These are phyloP conservation scores for Glycine tomentella DNA, from an alignment of 306 rosid species.

Conservation along the genomic window DNA sequence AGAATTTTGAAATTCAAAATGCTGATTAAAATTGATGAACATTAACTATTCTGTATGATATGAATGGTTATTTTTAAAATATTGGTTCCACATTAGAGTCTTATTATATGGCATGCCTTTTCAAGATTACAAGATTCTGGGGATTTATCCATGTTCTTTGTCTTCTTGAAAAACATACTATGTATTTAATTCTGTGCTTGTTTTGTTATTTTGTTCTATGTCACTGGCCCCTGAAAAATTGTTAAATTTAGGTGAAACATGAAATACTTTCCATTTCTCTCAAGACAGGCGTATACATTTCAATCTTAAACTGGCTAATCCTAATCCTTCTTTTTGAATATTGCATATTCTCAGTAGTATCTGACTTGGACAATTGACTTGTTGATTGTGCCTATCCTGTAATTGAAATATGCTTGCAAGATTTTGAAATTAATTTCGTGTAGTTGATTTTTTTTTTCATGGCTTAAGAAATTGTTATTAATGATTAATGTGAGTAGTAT, in stretches of 20 bases:
- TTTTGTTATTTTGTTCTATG: constrained; percentile 1
- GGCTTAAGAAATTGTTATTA: background rate
- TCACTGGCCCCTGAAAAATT: background rate
- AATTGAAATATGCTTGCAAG: constrained; percentile 9
- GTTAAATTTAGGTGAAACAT: background rate
- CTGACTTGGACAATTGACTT: constrained; percentile 19
- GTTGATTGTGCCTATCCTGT: background rate
- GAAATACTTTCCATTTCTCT: background rate
- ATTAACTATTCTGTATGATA: background rate
- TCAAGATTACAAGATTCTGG: constrained; percentile 1
- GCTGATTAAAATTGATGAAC: constrained; percentile 17
- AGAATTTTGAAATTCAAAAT: background rate
- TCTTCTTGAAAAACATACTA: background rate
- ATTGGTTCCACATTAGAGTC: constrained; percentile 21
- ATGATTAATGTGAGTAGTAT: background rate
- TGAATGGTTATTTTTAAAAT: constrained; percentile 6
- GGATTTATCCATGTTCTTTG: constrained; percentile 1
- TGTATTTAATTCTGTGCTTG: background rate
- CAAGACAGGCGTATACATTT: background rate
- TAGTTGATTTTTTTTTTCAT: no score
- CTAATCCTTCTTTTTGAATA: background rate
- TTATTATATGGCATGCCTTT: background rate
- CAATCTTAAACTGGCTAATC: constrained; percentile 29
- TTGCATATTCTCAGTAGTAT: constrained; percentile 12
- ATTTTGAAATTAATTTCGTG: background rate